Conservation (phyloP, 164 flowering plant species). For the Vitis rotundifolia region DNA sequence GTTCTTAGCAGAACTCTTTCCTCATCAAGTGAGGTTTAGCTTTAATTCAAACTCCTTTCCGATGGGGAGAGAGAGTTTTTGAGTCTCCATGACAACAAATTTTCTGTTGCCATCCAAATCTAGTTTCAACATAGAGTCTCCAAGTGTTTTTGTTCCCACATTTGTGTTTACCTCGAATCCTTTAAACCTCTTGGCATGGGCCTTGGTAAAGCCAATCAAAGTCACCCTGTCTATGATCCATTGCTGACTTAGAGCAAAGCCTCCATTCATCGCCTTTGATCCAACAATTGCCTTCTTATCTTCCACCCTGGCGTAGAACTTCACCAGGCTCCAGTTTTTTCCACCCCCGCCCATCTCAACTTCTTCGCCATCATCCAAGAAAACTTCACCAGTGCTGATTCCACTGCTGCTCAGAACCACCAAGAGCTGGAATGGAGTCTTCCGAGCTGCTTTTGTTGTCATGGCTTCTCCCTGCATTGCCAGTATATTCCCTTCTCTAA, state of each 20-base stretch:
- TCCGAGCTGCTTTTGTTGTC: conserved; percentile 59
- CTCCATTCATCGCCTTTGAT: conserved; percentile 52
- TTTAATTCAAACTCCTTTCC: too few species aligned
- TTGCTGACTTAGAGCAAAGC: conserved; percentile 45
- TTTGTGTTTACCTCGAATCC: background rate
- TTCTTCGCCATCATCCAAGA: conserved; percentile 75
- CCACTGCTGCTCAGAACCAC: conserved; percentile 39
- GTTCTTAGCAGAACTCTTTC: too few species aligned
- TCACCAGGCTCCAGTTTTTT: conserved; percentile 58
- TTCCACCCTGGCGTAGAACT: conserved; percentile 22
- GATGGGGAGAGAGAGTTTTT: too few species aligned
- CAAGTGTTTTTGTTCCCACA: background rate
- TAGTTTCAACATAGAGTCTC: too few species aligned
- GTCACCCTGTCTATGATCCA: conserved; percentile 58
- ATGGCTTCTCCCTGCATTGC: conserved; percentile 73
- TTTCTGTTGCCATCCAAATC: too few species aligned
- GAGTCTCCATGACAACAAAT: too few species aligned
- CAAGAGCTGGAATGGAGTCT: conserved; percentile 55
- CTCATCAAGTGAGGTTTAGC: too few species aligned
- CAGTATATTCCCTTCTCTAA: conserved; percentile 62
- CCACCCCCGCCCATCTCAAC: conserved; percentile 55
- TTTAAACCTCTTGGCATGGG: background rate
- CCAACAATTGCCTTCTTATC: conserved; percentile 27
- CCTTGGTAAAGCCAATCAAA: conserved; percentile 46
- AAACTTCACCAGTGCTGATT: conserved; percentile 55